These are phyloP conservation scores for Trematosphaeria pertusa DNA, from an alignment of 2,329 filamentous ascomycete species.

Conservation along the genomic window DNA sequence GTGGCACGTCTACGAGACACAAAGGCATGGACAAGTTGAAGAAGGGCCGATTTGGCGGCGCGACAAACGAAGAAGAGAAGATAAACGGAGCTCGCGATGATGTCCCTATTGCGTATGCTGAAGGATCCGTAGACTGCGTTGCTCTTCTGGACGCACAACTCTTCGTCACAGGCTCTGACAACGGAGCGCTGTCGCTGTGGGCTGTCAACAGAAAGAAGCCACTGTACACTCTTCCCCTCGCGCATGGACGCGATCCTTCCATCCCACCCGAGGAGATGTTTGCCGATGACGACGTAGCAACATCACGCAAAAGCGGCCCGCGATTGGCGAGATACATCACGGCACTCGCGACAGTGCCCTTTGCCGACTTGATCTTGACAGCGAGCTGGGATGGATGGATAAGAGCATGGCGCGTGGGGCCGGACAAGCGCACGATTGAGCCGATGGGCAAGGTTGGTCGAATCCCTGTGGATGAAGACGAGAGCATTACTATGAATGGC, in stretches of 20 bases:
- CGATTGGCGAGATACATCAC: slow-evolving; percentile 85
- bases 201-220: slow-evolving; percentile 94
- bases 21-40: slow-evolving; percentile 48
- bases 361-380: slow-evolving; percentile 86
- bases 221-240: slow-evolving; percentile 76
- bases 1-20: slow-evolving; percentile 65
- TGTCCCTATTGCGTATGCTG: slow-evolving; percentile 56
- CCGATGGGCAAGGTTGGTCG: slow-evolving; percentile 70
- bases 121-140: slow-evolving; percentile 91
- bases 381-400: slow-evolving; percentile 95
- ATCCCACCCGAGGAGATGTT: slow-evolving; percentile 72
- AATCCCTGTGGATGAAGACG: slow-evolving; percentile 27
- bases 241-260: slow-evolving; percentile 83
- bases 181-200: slow-evolving; percentile 87
- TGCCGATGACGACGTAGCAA: slow-evolving; percentile 66
- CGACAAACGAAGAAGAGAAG: slow-evolving; percentile 50
- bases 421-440: slow-evolving; percentile 77
- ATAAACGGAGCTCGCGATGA: slow-evolving; percentile 59
- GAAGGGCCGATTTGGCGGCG: slow-evolving; percentile 43
- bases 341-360: slow-evolving; percentile 83
- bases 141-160: slow-evolving; percentile 87
- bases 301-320: slow-evolving; percentile 56
- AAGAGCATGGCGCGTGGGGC: slow-evolving; percentile 80
- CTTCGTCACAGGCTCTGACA: slow-evolving; percentile 94
- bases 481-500: slow-evolving; percentile 8